Evolutionary conservation across 2,329 filamentous ascomycete species (phyloP).

Genomic region (Orbilia quercus): DNA sequence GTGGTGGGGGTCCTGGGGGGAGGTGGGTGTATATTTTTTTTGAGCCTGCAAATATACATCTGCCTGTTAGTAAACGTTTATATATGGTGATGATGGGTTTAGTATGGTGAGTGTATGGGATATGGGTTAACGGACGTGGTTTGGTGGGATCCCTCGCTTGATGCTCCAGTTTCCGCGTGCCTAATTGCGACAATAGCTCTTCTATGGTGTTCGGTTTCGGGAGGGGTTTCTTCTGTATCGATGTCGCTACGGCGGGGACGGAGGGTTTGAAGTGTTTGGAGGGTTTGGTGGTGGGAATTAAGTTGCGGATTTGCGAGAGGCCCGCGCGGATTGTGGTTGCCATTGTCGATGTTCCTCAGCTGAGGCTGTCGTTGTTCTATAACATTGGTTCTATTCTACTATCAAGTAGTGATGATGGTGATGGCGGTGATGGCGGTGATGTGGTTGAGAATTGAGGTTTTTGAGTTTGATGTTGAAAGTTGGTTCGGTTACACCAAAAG

Average conservation of each 20-base stretch:
- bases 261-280: constrained; percentile 24
- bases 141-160: constrained; percentile 13
- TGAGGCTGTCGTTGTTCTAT: constrained; percentile 3
- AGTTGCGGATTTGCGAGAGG: constrained; percentile 28
- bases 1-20: constrained; percentile 68
- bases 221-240: background rate
- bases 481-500: constrained; percentile 20
- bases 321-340: constrained; percentile 22
- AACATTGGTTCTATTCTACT: constrained; percentile 11
- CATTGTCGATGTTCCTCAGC: constrained; percentile 13
- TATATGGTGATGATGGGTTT: background rate
- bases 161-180: constrained; percentile 14
- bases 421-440: background rate
- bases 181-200: constrained; percentile 36
- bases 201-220: constrained; percentile 21
- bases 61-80: constrained; percentile 17
- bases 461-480: constrained; percentile 10
- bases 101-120: background rate
- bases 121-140: constrained; percentile 18
- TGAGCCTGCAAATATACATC: constrained; percentile 44
- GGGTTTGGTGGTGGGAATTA: constrained; percentile 15
- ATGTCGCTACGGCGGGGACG: constrained; percentile 1
- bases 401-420: constrained; percentile 4
- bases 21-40: constrained; percentile 68
- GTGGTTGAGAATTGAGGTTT: background rate